phyloP scores from a whole-genome alignment of 2,329 filamentous ascomycete genomes.

The Trichophyton equinum region DNA sequence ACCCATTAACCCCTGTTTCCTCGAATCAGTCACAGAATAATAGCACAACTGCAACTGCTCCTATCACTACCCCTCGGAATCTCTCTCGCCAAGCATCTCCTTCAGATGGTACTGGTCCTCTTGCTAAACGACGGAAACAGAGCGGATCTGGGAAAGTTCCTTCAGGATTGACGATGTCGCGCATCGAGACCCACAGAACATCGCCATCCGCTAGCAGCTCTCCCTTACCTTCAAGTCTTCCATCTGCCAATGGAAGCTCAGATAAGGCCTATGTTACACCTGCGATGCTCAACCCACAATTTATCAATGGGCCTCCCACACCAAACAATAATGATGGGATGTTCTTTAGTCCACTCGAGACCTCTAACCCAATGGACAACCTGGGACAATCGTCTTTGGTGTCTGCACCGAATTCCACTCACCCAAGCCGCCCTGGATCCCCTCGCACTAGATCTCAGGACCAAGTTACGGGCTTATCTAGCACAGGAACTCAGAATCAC shows the following conservation, averaged over 20 bases:
- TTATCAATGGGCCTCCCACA: slow-evolving; percentile 50
- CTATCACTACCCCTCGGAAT: slow-evolving; percentile 45
- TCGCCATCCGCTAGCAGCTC: slow-evolving; percentile 32
- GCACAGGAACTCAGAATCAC: slow-evolving; percentile 38
- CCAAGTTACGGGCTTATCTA: slow-evolving; percentile 16
- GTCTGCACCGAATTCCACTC: slow-evolving; percentile 58
- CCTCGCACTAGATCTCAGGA: slow-evolving; percentile 40
- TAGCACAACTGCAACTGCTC: slow-evolving; percentile 30
- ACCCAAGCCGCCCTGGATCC: slow-evolving; percentile 66
- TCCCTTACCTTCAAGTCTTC: slow-evolving; percentile 30
- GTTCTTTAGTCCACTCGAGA: slow-evolving; percentile 45
- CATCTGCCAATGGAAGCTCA: slow-evolving; percentile 24
- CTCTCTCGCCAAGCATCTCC: slow-evolving; percentile 66
- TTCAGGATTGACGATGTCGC: slow-evolving; percentile 67
- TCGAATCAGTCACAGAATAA: slow-evolving; percentile 28
- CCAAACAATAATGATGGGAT: slow-evolving; percentile 52
- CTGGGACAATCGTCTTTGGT: slow-evolving; percentile 52
- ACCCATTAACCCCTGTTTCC: slow-evolving; percentile 27
- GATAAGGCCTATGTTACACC: slow-evolving; percentile 39
- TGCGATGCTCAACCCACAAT: slow-evolving; percentile 35
- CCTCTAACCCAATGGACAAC: slow-evolving; percentile 54
- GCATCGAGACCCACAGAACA: slow-evolving; percentile 48
- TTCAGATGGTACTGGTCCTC: slow-evolving; percentile 49
- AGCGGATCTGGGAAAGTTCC: slow-evolving; percentile 59
- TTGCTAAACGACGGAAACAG: slow-evolving; percentile 70